Evolutionary conservation across 2,329 filamentous ascomycete species (phyloP), one percentile per base, ranked within the genome.

Genomic region (Trichoderma sp.): DNA sequence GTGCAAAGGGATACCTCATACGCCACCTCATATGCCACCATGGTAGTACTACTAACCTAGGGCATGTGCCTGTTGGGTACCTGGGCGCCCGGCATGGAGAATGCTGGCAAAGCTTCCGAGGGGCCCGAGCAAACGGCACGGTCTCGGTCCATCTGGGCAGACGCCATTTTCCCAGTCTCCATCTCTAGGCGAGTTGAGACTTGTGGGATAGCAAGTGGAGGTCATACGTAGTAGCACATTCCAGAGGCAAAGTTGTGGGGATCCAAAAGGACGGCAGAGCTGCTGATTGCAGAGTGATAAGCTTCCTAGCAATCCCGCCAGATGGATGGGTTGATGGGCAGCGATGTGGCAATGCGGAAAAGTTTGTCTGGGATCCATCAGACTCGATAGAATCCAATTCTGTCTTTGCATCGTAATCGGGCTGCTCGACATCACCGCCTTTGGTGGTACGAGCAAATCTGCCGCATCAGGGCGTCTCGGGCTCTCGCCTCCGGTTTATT

Each of bases 181-280:
- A 56, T 56, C 12, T 35, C 50, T 65, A 57, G 61, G 61, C 61
- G 61, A 65, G 52, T 45, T 34, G 58, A 39, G 52, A 54, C 27
- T 15, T 34, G 29, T 19, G 15, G 42, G 29, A 29, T 45, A 3
- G 32, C 10, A 34, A 52, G 61, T 65, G 61, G 61, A 56, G 50
- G 35, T 25, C 50, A 34, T 56, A 29, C 42, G 27, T 39, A 34
- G 15, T 45, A 45, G 61, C 37, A 48, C 61, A 65, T 65, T 57
- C 61, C 61, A 65, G 50, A 65, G 61, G 61, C 61, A 65, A 65
- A 65, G 37, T 65, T 65, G 61, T 65, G 61, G 61, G 37, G 58
- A 48, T 34, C 58, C 9, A 59, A 48, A 39, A 25, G n/a, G n/a
- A 19, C n/a, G 12, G 35, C 37, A 57, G 37, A 37, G 17, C 50